Percentiles rank a stretch among this genome's conserved stretches.
Evolutionary conservation across 768 basidiomycete species (phyloP).

Genomic region (Suillus plorans): DNA sequence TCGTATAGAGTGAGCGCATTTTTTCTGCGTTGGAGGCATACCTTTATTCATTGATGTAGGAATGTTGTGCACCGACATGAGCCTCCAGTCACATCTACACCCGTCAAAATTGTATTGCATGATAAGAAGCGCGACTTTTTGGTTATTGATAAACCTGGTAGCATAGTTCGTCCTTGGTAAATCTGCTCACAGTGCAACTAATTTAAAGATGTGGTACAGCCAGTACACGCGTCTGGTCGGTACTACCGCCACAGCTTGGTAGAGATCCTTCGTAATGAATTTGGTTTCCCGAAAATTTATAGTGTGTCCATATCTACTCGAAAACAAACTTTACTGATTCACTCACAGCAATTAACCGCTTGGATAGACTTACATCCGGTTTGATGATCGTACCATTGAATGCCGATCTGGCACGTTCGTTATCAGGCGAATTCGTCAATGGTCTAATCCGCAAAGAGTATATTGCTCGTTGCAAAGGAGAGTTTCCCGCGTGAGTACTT

Average conservation of each 20-base stretch:
- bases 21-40: not conserved
- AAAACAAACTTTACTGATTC: not conserved
- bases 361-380: conserved; percentile 93
- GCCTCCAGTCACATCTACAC: conserved; percentile 86
- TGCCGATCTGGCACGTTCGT: conserved; percentile 58
- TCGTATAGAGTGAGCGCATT: conserved; percentile 71
- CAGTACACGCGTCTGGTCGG: conserved; percentile 89
- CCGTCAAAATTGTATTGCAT: conserved; percentile 75
- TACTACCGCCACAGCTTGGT: conserved; percentile 88
- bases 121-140: conserved; percentile 82
- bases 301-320: conserved; percentile 50
- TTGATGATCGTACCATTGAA: conserved; percentile 91
- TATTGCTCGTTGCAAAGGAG: conserved; percentile 80
- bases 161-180: conserved; percentile 67
- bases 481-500: conserved; percentile 78
- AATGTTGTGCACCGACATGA: conserved; percentile 97
- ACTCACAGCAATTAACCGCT: conserved; percentile 79
- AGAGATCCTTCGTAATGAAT: conserved; percentile 82
- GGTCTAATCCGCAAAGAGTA: conserved; percentile 91
- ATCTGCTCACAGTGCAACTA: not conserved
- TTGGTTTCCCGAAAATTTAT: conserved; percentile 78
- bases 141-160: conserved; percentile 95
- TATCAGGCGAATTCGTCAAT: conserved; percentile 80
- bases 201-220: conserved; percentile 43
- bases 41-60: conserved; percentile 37